Percentiles rank a stretch among this genome's conserved stretches.
Conservation (phyloP, 129 eudicot genomes). For the Kitagawia praeruptora region DNA sequence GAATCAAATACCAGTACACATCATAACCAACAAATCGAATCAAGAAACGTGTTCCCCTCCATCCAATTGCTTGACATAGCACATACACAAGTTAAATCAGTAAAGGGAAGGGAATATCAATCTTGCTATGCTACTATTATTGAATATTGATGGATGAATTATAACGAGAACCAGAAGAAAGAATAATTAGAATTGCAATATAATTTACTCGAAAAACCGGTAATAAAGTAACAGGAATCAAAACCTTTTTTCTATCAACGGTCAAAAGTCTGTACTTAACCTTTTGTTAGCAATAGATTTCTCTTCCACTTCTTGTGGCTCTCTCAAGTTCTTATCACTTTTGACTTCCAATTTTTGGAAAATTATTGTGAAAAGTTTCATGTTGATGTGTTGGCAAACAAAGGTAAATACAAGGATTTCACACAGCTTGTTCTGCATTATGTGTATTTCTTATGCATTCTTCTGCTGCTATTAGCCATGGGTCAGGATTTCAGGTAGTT, state of each 20-base stretch:
- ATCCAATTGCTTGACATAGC: background rate
- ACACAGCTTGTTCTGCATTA: background rate
- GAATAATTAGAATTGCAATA: background rate
- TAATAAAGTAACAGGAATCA: background rate
- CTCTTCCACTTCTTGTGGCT: background rate
- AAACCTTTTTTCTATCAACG: background rate
- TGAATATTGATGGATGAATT: background rate
- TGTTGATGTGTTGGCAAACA: constrained; percentile 2
- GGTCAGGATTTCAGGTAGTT: background rate
- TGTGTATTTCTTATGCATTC: background rate
- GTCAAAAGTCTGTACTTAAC: background rate
- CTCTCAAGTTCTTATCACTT: background rate
- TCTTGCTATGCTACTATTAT: background rate
- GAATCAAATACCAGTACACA: background rate
- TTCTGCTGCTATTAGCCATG: background rate
- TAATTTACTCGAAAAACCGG: background rate
- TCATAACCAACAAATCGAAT: background rate
- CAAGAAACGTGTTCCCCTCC: background rate
- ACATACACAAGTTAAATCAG: background rate
- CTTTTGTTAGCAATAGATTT: background rate
- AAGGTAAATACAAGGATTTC: background rate
- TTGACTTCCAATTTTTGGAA: background rate
- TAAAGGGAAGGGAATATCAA: background rate
- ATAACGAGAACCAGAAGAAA: background rate
- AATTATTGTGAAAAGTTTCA: background rate